Base-by-base conservation (phyloP, 441 rosid genomes). In the Biscutella laevigata region DNA sequence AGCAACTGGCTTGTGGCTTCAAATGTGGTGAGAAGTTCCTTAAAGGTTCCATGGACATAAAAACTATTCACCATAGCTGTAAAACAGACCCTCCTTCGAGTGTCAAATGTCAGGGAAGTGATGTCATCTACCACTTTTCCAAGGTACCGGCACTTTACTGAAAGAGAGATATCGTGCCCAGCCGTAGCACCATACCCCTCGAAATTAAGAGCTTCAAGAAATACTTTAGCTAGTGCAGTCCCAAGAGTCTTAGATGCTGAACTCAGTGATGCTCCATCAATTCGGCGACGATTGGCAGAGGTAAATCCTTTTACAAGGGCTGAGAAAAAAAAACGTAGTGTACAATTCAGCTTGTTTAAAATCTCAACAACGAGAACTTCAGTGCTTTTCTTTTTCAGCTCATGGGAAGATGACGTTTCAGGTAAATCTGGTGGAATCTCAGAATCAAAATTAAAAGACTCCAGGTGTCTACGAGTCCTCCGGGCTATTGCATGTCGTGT, bases 241-340 rank as follows among this genome's bases (percentile, higher is more conserved):
- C 95, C 94, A 60, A 92, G 86, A 25, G 80, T 78, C 83, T 84
- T 86, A 13, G 97, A 84, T 57, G 94, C 94, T 29, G 94, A 75
- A 72, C 76, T 83, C 69, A 79, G 38, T 44, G 88, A 68, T 35
- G 86, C 88, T 21, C 80, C 73, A 72, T 92, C 99, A 66, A 81
- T 81, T 71, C 99, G 77, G 17, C 99, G 95, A 44, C 97, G 99
- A 66, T 84, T 82, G 28, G 95, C 90, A 36, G 89, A 81, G 28
- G 92, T 86, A 53, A 84, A 84, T 38, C 94, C 94, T 77, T 92
- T 92, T 40, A 92, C 99, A 73, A 92, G 82, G 40, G 95, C 86
- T 25, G 80, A 78, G 61, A 88, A 88, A 70, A 92, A 88, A 49
- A 79, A 58, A 9, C 95, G 85, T 47, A 88, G 27, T 6, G 95